Conservation (phyloP, 139 green algal genomes). For the Nannochloris sp. region DNA sequence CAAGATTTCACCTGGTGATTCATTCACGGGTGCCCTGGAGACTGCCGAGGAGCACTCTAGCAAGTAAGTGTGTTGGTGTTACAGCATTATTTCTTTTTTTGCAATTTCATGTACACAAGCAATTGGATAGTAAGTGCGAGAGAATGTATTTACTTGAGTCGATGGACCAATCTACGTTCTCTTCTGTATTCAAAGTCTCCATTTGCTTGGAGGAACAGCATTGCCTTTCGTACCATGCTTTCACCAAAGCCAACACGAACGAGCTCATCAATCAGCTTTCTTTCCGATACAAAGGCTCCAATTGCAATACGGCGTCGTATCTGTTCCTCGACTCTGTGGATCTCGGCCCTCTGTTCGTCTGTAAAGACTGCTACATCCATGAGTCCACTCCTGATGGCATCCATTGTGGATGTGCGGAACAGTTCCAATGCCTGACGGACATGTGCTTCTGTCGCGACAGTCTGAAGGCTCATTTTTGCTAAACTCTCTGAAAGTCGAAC, state of each 20-base stretch:
- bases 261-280: conserved; percentile 49
- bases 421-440: conserved; percentile 74
- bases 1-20: conserved; percentile 23
- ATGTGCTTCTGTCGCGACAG: conserved; percentile 55
- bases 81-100: conserved; percentile 1
- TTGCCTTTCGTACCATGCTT: conserved; percentile 35
- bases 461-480: conserved; percentile 82
- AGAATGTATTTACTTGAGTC: conserved; percentile 18
- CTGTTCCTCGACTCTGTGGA: conserved; percentile 62
- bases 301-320: conserved; percentile 68
- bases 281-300: conserved; percentile 49
- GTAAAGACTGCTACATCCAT: conserved; percentile 55
- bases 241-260: conserved; percentile 38
- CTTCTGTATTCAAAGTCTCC: conserved; percentile 41
- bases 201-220: conserved; percentile 34
- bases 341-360: conserved; percentile 57
- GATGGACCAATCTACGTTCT: conserved; percentile 38
- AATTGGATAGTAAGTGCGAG: not conserved
- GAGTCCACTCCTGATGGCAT: conserved; percentile 58
- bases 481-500: conserved; percentile 86
- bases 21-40: conserved; percentile 14
- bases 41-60: not conserved
- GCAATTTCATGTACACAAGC: not conserved
- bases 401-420: conserved; percentile 74
- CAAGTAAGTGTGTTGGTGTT: conserved; percentile 1